Percentiles rank a stretch among this genome's conserved stretches.
phyloP scores from a whole-genome alignment of 129 eudicot genomes.

The Kitagawia praeruptora region DNA sequence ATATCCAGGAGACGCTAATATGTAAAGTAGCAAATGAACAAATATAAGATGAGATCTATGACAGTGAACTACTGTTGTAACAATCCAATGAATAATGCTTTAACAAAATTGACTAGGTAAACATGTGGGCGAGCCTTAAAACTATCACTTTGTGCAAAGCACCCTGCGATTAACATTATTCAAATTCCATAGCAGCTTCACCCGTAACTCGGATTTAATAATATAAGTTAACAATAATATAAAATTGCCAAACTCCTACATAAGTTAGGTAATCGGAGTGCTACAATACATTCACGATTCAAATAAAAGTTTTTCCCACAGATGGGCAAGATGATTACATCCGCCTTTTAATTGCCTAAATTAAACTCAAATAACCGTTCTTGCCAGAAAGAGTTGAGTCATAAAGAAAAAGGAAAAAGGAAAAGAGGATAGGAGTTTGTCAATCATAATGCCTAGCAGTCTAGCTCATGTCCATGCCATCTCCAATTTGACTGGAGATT shows the following conservation, averaged over 20 bases:
- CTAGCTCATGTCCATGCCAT: slow-evolving; percentile 94
- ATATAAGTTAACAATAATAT: slow-evolving; percentile 16
- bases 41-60: background rate
- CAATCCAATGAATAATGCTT: slow-evolving; percentile 1
- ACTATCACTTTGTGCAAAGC: slow-evolving; percentile 4
- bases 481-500: slow-evolving; percentile 85
- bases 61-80: background rate
- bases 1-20: background rate
- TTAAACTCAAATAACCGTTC: slow-evolving; percentile 32
- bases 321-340: slow-evolving; percentile 33
- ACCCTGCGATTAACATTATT: slow-evolving; percentile 15
- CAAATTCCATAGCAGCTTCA: slow-evolving; percentile 6
- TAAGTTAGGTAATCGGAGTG: slow-evolving; percentile 35
- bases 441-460: slow-evolving; percentile 19
- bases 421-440: slow-evolving; percentile 7
- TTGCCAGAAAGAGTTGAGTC: slow-evolving; percentile 13
- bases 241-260: slow-evolving; percentile 35
- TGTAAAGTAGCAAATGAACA: background rate
- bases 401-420: slow-evolving; percentile 10
- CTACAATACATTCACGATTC: slow-evolving; percentile 32
- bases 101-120: background rate
- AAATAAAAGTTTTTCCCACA: slow-evolving; percentile 56
- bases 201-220: slow-evolving; percentile 21
- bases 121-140: background rate
- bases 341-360: slow-evolving; percentile 36